These are phyloP conservation scores for Plasmodium blacklocki DNA, from an alignment of 169 alveolate species.

Conservation along the genomic window DNA sequence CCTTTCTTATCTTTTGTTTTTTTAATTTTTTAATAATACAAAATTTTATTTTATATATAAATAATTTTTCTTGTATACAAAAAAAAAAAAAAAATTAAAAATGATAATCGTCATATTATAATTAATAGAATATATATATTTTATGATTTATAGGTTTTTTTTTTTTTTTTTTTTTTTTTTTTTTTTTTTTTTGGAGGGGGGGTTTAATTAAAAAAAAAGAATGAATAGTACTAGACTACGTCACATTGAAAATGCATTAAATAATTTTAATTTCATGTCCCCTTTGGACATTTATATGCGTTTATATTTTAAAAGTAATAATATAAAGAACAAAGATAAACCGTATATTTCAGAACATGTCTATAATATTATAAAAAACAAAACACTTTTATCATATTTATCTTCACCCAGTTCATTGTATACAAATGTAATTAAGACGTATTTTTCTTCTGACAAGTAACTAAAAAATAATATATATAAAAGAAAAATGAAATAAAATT, in stretches of 20 bases:
- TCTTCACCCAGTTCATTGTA: slow-evolving; percentile 59
- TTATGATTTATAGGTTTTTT: neutral
- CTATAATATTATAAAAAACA: slow-evolving; percentile 59
- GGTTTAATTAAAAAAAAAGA: slow-evolving; percentile 1
- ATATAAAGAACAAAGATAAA: slow-evolving; percentile 64
- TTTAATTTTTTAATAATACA: too few relatives aligned
- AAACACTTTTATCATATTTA: slow-evolving; percentile 53
- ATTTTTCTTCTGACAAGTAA: slow-evolving; percentile 73
- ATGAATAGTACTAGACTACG: slow-evolving; percentile 76
- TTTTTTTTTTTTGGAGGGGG: neutral
- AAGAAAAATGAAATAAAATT: neutral
- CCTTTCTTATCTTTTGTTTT: too few relatives aligned
- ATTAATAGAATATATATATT: too few relatives aligned
- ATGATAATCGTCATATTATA: too few relatives aligned
- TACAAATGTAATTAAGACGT: slow-evolving; percentile 67
- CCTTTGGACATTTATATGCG: slow-evolving; percentile 78
- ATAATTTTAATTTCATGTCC: slow-evolving; percentile 59
- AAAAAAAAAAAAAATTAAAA: too few relatives aligned
- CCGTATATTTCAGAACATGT: slow-evolving; percentile 76
- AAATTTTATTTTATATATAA: too few relatives aligned
- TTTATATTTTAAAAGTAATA: slow-evolving; percentile 67
- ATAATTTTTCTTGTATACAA: too few relatives aligned
- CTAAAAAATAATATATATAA: neutral
- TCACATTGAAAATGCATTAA: slow-evolving; percentile 76
- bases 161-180: neutral